Conservation (phyloP, 73 alveolate genomes). For the Halteria grandinella region DNA sequence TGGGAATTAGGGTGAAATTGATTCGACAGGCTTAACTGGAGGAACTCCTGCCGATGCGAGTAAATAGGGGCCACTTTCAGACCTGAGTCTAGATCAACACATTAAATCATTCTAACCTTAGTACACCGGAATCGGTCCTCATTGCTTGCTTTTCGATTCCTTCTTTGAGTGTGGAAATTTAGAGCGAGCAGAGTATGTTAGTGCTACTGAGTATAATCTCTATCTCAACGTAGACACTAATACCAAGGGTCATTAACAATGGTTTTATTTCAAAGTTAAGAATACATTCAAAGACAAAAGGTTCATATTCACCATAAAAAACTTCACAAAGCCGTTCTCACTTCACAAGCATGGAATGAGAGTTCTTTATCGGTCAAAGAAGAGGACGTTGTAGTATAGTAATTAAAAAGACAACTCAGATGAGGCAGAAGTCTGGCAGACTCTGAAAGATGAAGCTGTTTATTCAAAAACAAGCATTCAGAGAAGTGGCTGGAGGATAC, state of each 20-base stretch:
- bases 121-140: no score
- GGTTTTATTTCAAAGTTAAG: constrained; percentile 80
- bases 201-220: constrained; percentile 61
- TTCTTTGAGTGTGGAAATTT: constrained; percentile 57
- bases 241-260: constrained; percentile 83
- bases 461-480: constrained; percentile 32
- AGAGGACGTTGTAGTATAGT: no score
- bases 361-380: no score
- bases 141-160: constrained; percentile 24
- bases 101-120: no score
- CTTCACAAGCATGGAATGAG: constrained; percentile 54
- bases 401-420: neutral
- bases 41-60: no score
- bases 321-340: constrained; percentile 53
- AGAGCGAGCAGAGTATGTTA: constrained; percentile 36
- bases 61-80: no score
- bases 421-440: constrained; percentile 16
- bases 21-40: no score
- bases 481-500: constrained; percentile 65
- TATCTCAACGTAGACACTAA: constrained; percentile 81
- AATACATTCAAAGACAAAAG: constrained; percentile 72
- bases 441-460: constrained; percentile 9
- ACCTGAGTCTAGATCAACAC: no score
- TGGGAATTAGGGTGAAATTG: neutral
- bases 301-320: constrained; percentile 74